Percentiles rank a stretch among this genome's conserved stretches.
These are phyloP conservation scores for Xylaria sp. DNA, from an alignment of 2,329 filamentous ascomycete genomes.

Conservation along the genomic window DNA sequence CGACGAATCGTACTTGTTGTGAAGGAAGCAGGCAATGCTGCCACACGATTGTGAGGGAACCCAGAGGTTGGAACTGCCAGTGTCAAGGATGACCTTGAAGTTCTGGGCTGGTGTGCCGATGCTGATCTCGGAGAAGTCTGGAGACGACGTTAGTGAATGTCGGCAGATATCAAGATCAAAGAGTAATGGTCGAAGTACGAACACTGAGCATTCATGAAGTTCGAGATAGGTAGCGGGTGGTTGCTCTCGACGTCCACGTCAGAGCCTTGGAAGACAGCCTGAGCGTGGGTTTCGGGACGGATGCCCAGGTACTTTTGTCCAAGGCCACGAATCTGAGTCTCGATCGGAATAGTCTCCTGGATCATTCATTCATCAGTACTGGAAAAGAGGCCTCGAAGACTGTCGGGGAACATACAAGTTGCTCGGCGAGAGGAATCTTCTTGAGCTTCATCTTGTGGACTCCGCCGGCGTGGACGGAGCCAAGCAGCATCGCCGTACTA, in stretches of 20 bases:
- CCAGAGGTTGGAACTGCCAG: constrained; percentile 98
- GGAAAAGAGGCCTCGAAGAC: neutral
- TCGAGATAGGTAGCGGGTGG: constrained; percentile 84
- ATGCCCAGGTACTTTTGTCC: constrained; percentile 95
- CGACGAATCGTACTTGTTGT: constrained; percentile 92
- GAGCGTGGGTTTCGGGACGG: constrained; percentile 62
- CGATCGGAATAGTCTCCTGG: constrained; percentile 71
- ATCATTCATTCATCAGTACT: constrained; percentile 20
- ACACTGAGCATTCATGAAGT: constrained; percentile 99
- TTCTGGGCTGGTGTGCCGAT: constrained; percentile 86
- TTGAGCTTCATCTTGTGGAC: constrained; percentile 96
- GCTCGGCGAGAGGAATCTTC: constrained; percentile 88
- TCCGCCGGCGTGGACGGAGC: constrained; percentile 69
- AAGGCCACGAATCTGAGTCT: constrained; percentile 73
- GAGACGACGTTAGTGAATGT: constrained; percentile 1
- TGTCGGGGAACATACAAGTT: constrained; percentile 62
- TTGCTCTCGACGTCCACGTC: constrained; percentile 59
- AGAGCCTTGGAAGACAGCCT: constrained; percentile 75
- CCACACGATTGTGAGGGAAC: constrained; percentile 85
- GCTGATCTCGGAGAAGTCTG: constrained; percentile 95
- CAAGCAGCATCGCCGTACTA: constrained; percentile 72
- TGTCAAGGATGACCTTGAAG: constrained; percentile 99
- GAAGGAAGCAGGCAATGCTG: constrained; percentile 97
- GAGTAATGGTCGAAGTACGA: constrained; percentile 37
- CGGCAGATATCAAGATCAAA: neutral